phyloP scores from a whole-genome alignment of 225 moss, liverwort and hornwort genomes.

The Physcomitrium patens region DNA sequence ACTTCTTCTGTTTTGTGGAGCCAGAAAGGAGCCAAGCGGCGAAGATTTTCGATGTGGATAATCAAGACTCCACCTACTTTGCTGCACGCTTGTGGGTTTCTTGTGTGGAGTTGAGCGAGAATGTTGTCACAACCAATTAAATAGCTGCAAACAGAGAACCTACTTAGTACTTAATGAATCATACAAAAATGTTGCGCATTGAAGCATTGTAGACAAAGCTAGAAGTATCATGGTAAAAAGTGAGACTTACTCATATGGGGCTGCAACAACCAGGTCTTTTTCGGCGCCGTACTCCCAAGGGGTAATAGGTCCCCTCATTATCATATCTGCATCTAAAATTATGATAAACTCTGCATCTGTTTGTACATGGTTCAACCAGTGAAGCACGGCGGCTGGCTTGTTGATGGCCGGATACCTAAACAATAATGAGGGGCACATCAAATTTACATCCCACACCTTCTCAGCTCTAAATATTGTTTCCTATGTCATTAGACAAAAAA shows the following conservation, averaged over 20 bases:
- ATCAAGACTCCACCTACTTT: conserved; percentile 95
- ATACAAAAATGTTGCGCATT: not conserved
- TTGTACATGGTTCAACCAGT: conserved; percentile 93
- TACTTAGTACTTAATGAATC: conserved; percentile 18
- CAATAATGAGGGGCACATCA: not conserved
- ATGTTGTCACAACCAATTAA: conserved; percentile 92
- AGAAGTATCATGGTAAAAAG: not conserved
- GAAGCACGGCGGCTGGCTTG: conserved; percentile 93
- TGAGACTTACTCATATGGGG: conserved; percentile 76
- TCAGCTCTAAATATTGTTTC: not conserved
- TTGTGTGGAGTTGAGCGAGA: conserved; percentile 80
- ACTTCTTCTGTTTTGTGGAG: conserved; percentile 95
- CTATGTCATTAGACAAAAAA: no score
- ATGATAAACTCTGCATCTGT: conserved; percentile 88
- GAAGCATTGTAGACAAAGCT: not conserved
- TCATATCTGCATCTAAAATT: conserved; percentile 95
- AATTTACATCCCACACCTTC: not conserved
- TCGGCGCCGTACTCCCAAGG: conserved; percentile 94
- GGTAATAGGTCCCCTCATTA: conserved; percentile 76
- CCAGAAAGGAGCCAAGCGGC: conserved; percentile 86
- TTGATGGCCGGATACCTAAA: conserved; percentile 97
- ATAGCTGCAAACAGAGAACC: conserved; percentile 67
- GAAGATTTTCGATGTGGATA: conserved; percentile 92
- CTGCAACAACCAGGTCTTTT: conserved; percentile 77
- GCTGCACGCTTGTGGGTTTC: conserved; percentile 82